phyloP scores from a whole-genome alignment of 106 monocot genomes.

The Platanthera guangdongensis region DNA sequence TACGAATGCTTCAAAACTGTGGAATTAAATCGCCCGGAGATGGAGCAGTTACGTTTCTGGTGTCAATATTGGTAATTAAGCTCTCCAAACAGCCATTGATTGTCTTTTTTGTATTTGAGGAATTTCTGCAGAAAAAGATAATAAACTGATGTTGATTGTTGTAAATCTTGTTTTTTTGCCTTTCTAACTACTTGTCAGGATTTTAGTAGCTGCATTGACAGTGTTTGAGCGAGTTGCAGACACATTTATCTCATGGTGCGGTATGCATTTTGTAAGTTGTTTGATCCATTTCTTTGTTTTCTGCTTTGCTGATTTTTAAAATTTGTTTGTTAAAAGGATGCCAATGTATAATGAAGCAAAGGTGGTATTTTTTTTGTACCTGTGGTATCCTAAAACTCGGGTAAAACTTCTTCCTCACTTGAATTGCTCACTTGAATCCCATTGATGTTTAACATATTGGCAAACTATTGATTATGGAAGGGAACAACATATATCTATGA shows the following conservation, averaged over 20 bases:
- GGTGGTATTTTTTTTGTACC: conserved; percentile 73
- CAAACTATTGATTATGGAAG: conserved; percentile 22
- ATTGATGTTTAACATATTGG: neutral
- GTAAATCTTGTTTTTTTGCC: neutral
- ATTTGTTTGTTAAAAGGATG: conserved; percentile 38
- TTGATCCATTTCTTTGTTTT: neutral
- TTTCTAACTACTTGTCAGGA: conserved; percentile 30
- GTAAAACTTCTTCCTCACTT: conserved; percentile 15
- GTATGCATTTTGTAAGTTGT: neutral
- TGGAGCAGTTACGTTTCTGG: conserved; percentile 61
- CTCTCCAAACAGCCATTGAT: neutral
- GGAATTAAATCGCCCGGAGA: conserved; percentile 59
- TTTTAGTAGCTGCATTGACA: conserved; percentile 66
- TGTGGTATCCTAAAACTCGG: conserved; percentile 92
- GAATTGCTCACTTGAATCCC: neutral
- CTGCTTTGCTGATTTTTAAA: neutral
- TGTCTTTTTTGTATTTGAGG: neutral
- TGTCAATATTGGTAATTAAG: conserved; percentile 56
- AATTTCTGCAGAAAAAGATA: neutral
- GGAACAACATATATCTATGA: conserved; percentile 80
- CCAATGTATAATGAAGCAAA: conserved; percentile 94
- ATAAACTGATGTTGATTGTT: neutral
- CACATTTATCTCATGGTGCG: conserved; percentile 69
- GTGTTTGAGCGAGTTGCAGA: conserved; percentile 78
- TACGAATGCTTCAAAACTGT: conserved; percentile 70